These are phyloP conservation scores for Solanum medicagineum DNA, from an alignment of 257 asterid genomes.

Conservation along the genomic window DNA sequence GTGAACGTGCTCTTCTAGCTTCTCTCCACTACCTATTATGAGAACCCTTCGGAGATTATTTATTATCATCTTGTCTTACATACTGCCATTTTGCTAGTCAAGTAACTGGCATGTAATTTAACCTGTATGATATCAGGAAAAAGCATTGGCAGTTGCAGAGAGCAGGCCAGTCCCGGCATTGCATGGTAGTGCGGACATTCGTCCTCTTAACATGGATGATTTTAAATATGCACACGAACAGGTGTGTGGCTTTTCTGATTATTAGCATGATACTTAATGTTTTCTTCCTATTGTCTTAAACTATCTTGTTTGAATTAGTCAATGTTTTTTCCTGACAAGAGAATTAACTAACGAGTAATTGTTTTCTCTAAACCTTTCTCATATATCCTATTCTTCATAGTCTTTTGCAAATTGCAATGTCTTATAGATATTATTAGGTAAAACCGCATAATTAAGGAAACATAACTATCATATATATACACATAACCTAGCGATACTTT, in stretches of 20 bases:
- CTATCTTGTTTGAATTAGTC: not conserved
- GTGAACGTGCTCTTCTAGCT: not conserved
- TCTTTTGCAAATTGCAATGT: not conserved
- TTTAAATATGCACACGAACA: conserved; percentile 79
- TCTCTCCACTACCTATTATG: not conserved
- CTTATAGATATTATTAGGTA: not conserved
- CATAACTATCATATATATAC: not conserved
- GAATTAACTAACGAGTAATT: not conserved
- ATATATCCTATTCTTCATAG: not conserved
- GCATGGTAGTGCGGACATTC: conserved; percentile 51
- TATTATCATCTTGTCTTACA: not conserved
- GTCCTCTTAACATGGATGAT: conserved; percentile 57
- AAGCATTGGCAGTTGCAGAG: conserved; percentile 50
- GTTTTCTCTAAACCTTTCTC: not conserved
- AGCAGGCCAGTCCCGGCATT: conserved; percentile 47
- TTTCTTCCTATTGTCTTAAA: not conserved
- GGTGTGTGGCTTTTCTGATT: conserved; percentile 24
- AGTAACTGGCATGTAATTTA: not conserved
- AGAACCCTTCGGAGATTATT: not conserved
- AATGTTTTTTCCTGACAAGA: not conserved
- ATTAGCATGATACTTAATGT: not conserved
- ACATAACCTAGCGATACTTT: not conserved
- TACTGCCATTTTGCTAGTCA: not conserved
- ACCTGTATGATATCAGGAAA: conserved; percentile 34
- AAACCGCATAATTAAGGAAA: not conserved